A percentile compares a stretch with the other conserved stretches of the same genome.
Conservation (phyloP, 2,329 filamentous ascomycete genomes). For the Colletotrichum gloeosporioides region DNA sequence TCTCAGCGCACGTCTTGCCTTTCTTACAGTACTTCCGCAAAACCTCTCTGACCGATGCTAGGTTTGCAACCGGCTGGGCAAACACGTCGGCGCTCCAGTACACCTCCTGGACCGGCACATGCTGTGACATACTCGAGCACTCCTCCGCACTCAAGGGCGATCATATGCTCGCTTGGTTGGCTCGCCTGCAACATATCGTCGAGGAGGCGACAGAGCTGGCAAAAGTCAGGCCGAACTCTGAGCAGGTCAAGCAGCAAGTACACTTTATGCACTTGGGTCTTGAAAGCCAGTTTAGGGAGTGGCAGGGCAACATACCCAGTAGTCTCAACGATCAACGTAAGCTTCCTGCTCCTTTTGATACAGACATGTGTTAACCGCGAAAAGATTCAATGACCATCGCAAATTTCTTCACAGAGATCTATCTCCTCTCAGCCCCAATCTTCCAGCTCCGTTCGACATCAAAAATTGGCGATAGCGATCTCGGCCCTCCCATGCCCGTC, state of each 20-base stretch:
- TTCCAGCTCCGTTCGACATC: neutral
- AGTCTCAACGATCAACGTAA: conserved; percentile 9
- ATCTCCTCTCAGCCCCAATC: conserved; percentile 42
- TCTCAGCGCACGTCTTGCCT: conserved; percentile 41
- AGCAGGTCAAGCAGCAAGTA: conserved; percentile 43
- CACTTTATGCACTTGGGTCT: conserved; percentile 52
- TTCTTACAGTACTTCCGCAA: conserved; percentile 14
- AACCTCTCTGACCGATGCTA: conserved; percentile 26
- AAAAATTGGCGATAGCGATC: conserved; percentile 17
- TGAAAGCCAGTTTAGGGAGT: conserved; percentile 50
- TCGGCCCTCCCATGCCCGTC: conserved; percentile 18
- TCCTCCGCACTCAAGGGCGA: conserved; percentile 44
- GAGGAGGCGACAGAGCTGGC: conserved; percentile 41
- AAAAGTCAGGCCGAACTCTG: conserved; percentile 26
- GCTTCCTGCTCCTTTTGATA: conserved; percentile 33
- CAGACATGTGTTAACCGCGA: conserved; percentile 24
- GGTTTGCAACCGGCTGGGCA: conserved; percentile 44
- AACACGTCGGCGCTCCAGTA: conserved; percentile 36
- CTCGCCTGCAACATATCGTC: conserved; percentile 44
- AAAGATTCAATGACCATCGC: conserved; percentile 8
- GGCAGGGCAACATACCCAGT: conserved; percentile 37
- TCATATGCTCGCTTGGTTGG: conserved; percentile 46
- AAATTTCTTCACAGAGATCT: conserved; percentile 38
- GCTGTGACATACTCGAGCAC: conserved; percentile 48
- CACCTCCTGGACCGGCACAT: conserved; percentile 48